phyloP scores from a whole-genome alignment of 148 eudicot species.

The Dysphania ambrosioides region DNA sequence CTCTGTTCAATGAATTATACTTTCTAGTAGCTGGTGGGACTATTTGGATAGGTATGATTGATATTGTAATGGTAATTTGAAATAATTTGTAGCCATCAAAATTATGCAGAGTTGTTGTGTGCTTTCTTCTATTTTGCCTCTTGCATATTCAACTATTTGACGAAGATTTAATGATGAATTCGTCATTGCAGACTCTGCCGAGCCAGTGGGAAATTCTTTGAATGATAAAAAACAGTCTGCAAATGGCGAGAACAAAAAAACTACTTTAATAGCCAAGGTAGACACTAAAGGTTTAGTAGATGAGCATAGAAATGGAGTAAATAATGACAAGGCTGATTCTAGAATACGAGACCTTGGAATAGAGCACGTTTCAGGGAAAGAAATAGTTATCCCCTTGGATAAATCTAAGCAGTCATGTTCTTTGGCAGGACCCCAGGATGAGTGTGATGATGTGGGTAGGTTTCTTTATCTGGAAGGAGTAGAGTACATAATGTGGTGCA shows the following conservation, averaged over 20 bases:
- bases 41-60: slow-evolving; percentile 84
- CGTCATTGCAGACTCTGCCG: slow-evolving; percentile 48
- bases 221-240: slow-evolving; percentile 21
- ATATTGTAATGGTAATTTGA: not conserved
- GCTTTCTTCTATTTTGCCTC: not conserved
- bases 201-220: slow-evolving; percentile 35
- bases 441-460: slow-evolving; percentile 77
- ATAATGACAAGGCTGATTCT: slow-evolving; percentile 19
- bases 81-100: not conserved
- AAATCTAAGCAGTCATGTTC: slow-evolving; percentile 20
- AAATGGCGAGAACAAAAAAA: slow-evolving; percentile 24
- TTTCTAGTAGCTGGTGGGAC: slow-evolving; percentile 97
- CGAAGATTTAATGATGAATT: not conserved
- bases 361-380: slow-evolving; percentile 25
- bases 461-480: slow-evolving; percentile 96
- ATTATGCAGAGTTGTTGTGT: not conserved
- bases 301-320: slow-evolving; percentile 32
- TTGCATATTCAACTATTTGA: not conserved
- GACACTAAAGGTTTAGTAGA: slow-evolving; percentile 29
- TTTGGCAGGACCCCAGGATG: slow-evolving; percentile 25
- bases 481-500: slow-evolving; percentile 99
- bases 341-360: slow-evolving; percentile 23
- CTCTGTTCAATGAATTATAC: slow-evolving; percentile 92
- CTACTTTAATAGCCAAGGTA: slow-evolving; percentile 32
- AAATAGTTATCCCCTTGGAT: slow-evolving; percentile 25